A percentile compares a stretch with the other conserved stretches of the same genome.
These are phyloP conservation scores for Periconia digitata DNA, from an alignment of 2,329 filamentous ascomycete genomes.

Conservation along the genomic window DNA sequence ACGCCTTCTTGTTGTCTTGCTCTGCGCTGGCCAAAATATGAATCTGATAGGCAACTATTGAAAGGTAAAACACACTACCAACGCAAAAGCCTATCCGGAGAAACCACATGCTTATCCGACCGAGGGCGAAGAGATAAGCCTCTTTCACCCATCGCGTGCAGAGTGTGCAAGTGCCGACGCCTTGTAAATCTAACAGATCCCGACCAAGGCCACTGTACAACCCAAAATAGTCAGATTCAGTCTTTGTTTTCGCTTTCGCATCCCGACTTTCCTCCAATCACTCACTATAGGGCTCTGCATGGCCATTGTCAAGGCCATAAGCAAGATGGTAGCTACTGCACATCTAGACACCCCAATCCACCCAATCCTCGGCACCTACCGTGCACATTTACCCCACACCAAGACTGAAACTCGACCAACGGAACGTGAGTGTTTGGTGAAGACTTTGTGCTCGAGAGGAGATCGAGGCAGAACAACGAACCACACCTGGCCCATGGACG, in stretches of 20 bases:
- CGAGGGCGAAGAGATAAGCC: neutral
- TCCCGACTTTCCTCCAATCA: neutral
- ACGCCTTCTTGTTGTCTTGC: neutral
- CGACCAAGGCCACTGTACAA: neutral
- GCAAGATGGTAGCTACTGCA: neutral
- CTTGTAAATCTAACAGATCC: neutral
- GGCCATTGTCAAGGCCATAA: neutral
- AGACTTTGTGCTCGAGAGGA: neutral
- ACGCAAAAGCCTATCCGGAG: neutral
- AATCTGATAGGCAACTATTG: neutral
- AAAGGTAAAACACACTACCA: neutral
- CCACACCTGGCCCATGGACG: neutral
- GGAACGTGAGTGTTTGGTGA: neutral
- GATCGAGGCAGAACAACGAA: slow-evolving; percentile 18
- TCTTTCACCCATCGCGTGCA: neutral
- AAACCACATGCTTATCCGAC: neutral
- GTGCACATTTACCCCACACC: neutral
- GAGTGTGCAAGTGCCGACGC: neutral
- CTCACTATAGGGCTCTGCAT: neutral
- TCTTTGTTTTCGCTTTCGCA: neutral
- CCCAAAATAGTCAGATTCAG: neutral
- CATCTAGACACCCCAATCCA: neutral
- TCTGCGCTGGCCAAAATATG: neutral
- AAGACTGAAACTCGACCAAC: neutral
- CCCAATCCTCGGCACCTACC: slow-evolving; percentile 5